A percentile compares a stretch with the other conserved stretches of the same genome.
Conservation (phyloP, 108 stramenopile species). For the Discostella stelligeroides region DNA sequence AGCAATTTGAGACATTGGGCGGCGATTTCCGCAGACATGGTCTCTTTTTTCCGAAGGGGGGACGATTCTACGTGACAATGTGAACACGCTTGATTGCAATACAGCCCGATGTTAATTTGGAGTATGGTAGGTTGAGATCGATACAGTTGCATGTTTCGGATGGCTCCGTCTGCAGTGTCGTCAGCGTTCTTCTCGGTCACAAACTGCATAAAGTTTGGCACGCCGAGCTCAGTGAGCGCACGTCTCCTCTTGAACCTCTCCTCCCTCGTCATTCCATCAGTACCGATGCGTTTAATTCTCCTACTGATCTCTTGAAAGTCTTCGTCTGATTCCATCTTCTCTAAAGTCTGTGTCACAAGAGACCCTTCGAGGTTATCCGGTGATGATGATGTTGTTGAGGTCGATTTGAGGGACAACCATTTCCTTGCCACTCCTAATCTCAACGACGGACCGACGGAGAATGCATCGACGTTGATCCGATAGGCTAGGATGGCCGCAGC, state of each 20-base stretch:
- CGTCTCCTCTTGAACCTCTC: slow-evolving; percentile 87
- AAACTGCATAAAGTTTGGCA: slow-evolving; percentile 82
- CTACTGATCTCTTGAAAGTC: slow-evolving; percentile 73
- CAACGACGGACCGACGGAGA: slow-evolving; percentile 5
- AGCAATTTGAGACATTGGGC: slow-evolving; percentile 86
- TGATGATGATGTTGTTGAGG: slow-evolving; percentile 12
- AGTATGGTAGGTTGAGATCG: slow-evolving; percentile 62
- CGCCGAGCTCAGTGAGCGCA: slow-evolving; percentile 82
- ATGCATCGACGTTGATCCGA: slow-evolving; percentile 24
- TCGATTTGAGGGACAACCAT: slow-evolving; percentile 26
- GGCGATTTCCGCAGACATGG: slow-evolving; percentile 89
- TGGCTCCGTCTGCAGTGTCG: slow-evolving; percentile 6
- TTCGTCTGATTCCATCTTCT: slow-evolving; percentile 62
- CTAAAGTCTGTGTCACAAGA: slow-evolving; percentile 69
- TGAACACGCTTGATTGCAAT: slow-evolving; percentile 96
- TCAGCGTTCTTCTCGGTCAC: slow-evolving; percentile 41
- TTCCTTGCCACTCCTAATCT: background rate
- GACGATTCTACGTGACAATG: slow-evolving; percentile 96
- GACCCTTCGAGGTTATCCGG: slow-evolving; percentile 44
- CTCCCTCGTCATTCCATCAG: slow-evolving; percentile 73
- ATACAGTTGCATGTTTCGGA: slow-evolving; percentile 28
- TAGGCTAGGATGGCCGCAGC: slow-evolving; percentile 37
- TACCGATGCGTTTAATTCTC: slow-evolving; percentile 59
- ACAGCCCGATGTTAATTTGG: slow-evolving; percentile 97
- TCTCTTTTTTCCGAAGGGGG: slow-evolving; percentile 87